These are phyloP conservation scores for Mortierella sp. DNA, from an alignment of 371 early-diverging fungal genomes.

Conservation along the genomic window DNA sequence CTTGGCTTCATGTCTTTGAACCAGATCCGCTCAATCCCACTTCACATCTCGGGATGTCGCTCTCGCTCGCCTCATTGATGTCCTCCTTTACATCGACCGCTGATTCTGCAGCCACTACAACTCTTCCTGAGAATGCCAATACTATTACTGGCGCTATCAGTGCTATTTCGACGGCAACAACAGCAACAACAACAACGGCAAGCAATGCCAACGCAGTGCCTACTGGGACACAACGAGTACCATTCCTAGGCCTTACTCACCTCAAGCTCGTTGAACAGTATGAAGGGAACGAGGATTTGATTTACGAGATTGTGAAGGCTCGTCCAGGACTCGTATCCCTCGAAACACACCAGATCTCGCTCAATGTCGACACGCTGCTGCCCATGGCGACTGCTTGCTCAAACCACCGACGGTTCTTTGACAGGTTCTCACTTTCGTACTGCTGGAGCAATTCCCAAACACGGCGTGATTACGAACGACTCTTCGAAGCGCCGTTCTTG, in stretches of 20 bases:
- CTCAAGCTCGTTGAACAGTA: constrained; percentile 28
- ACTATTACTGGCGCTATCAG: neutral
- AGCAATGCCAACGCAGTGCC: neutral
- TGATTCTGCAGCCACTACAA: neutral
- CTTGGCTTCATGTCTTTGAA: constrained; percentile 40
- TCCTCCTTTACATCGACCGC: neutral
- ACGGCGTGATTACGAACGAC: constrained; percentile 13
- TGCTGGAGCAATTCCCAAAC: constrained; percentile 17
- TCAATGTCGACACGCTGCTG: constrained; percentile 24
- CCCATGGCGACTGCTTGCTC: constrained; percentile 14
- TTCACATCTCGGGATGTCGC: constrained; percentile 8
- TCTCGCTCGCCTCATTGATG: neutral
- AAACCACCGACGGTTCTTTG: constrained; percentile 13
- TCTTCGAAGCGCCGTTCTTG: constrained; percentile 31
- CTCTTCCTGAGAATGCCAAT: neutral
- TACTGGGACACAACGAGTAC: neutral
- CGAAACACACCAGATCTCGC: constrained; percentile 25
- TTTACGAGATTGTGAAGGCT: constrained; percentile 21
- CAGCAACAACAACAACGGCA: constrained; percentile 7
- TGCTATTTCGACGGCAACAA: neutral
- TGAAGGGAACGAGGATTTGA: constrained; percentile 22
- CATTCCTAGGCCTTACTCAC: constrained; percentile 21
- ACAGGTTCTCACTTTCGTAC: constrained; percentile 17
- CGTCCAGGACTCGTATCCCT: constrained; percentile 21
- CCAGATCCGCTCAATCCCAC: constrained; percentile 18